Evolutionary conservation across 2,329 filamentous ascomycete genomes (phyloP).

Genomic region (Aspergillus sp.): DNA sequence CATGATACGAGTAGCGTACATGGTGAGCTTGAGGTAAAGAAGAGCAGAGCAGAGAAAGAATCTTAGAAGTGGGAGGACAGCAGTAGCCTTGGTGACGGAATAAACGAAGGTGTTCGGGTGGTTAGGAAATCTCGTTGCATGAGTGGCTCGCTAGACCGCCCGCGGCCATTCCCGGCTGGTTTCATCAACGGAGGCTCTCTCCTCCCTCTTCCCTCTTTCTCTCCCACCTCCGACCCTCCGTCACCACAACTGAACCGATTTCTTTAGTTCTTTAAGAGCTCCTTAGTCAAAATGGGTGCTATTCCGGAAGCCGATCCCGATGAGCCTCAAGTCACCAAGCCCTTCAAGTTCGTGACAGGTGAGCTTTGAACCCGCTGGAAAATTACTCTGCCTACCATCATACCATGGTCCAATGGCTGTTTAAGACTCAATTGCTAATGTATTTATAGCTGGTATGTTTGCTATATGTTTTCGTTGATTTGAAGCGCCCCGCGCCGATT

Average conservation of each 20-base stretch:
- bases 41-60: conserved; percentile 5
- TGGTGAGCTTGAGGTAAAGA: conserved; percentile 36
- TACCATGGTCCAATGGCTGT: conserved; percentile 17
- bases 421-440: conserved; percentile 36
- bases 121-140: conserved; percentile 29
- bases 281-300: conserved; percentile 72
- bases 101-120: conserved; percentile 23
- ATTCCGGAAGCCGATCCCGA: conserved; percentile 54
- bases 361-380: conserved; percentile 35
- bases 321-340: conserved; percentile 85
- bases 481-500: conserved; percentile 4
- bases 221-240: conserved; percentile 13
- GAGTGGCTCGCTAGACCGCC: conserved; percentile 33
- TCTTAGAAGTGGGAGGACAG: conserved; percentile 1
- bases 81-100: conserved; percentile 17
- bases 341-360: conserved; percentile 99
- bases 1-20: conserved; percentile 61
- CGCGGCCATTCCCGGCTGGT: conserved; percentile 32
- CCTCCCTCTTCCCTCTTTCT: conserved; percentile 20
- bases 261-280: conserved; percentile 13
- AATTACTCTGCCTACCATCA: neutral
- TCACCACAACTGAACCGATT: conserved; percentile 3
- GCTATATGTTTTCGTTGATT: conserved; percentile 8
- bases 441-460: conserved; percentile 43
- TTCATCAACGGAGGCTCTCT: conserved; percentile 28